Conservation (phyloP, 805 yeast species). For the Monosporozyma aquatica region DNA sequence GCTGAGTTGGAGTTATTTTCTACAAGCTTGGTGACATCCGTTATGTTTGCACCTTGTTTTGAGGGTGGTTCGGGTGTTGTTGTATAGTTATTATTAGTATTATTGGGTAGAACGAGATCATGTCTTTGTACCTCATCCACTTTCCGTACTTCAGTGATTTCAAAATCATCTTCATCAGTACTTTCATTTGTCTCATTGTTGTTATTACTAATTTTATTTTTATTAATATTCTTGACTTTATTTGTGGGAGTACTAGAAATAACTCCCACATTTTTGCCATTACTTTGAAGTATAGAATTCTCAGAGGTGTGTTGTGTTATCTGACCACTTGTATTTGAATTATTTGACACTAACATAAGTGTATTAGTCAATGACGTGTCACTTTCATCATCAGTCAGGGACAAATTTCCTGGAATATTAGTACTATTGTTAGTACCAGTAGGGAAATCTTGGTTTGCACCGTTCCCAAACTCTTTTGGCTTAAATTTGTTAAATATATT, state of each 20-base stretch:
- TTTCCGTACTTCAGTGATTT: slow-evolving; percentile 35
- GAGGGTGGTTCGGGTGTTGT: neutral
- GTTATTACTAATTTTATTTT: neutral
- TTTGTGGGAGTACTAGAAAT: neutral
- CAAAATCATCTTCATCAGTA: slow-evolving; percentile 28
- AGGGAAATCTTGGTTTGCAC: neutral
- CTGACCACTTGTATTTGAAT: neutral
- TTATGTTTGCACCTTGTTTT: neutral
- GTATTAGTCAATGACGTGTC: slow-evolving; percentile 18
- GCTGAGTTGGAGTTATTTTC: neutral
- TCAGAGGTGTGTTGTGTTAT: neutral
- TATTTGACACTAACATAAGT: slow-evolving; percentile 7
- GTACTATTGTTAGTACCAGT: no score
- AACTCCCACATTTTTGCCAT: neutral
- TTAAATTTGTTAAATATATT: slow-evolving; percentile 27
- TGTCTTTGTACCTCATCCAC: slow-evolving; percentile 6
- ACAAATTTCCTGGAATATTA: neutral
- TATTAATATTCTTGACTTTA: neutral
- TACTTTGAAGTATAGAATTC: neutral
- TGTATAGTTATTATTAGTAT: neutral
- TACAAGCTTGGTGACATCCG: no score
- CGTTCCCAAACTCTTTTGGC: slow-evolving; percentile 10
- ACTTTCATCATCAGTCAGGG: slow-evolving; percentile 10
- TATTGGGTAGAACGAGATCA: neutral
- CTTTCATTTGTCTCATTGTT: neutral